Base-by-base conservation (phyloP, 2,329 filamentous ascomycete species). In the Emergomyces orientalis region DNA sequence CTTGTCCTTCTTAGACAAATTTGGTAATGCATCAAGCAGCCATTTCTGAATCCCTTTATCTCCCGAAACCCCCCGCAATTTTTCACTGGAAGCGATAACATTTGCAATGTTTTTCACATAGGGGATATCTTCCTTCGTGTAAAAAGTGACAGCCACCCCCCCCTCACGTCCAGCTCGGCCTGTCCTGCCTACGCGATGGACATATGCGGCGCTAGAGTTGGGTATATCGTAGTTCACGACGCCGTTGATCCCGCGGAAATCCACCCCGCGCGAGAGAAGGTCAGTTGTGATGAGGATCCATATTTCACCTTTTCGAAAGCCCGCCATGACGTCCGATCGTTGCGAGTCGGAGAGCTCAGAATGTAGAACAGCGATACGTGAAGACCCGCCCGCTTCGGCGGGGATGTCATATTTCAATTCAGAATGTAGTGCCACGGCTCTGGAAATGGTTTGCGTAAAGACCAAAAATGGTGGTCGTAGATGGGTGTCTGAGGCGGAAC, bases 171-270 rank as follows among this genome's bases (percentile, higher is more conserved):
- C 94, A 0, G 92, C 94, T 27, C 94, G 84, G 0, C 93, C 94
- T 0, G 94, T 97, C 56, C 94, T 85, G 0, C 94, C 94, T 0
- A 94, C 91, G 13, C 94, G 89, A 76, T 99, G 94, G 7, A 99
- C 89, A 72, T 99, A 99, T 0, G 86, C 86, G 0, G 92, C 93
- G 5, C 89, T 88, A 0, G 89, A 92, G n/a, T 88, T 90, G 0
- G 94, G 94, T 9, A 97, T 91, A 74, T 99, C 94, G 77, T 97
- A 99, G 77, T 97, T 99, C 60, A 99, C 89, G 0, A 99, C 92
- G 55, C 92, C 91, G 71, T 97, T 97, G 66, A 99, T 87, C 59
- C 94, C 94, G 9, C 89, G 86, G 78, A 99, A 97, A 75, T 99
- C 94, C 49, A 99, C 87, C 25, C 94, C 94, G 41, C 94, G 89